A percentile compares a stretch with the other conserved stretches of the same genome.
These are phyloP conservation scores for Aspergillus flavus DNA, from an alignment of 2,329 filamentous ascomycete species.

Conservation along the genomic window DNA sequence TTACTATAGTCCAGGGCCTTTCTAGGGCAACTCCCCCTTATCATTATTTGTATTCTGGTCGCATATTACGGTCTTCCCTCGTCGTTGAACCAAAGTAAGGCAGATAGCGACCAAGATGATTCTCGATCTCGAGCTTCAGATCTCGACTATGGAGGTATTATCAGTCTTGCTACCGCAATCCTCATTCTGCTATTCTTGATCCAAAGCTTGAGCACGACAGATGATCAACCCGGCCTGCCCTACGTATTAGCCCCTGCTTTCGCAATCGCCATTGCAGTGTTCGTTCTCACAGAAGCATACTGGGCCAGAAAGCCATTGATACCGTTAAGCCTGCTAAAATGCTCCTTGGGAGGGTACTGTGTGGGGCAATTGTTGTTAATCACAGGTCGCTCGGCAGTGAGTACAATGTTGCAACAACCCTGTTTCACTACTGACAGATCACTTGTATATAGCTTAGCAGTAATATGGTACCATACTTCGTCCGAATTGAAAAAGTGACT, in stretches of 20 bases:
- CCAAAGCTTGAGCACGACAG: not conserved
- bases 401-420: not conserved
- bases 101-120: too few species aligned
- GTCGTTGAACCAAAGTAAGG: not conserved
- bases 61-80: constrained; percentile 2
- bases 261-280: not conserved
- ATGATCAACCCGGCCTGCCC: not conserved
- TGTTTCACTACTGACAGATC: not conserved
- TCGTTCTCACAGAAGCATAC: constrained; percentile 4
- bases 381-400: constrained; percentile 2
- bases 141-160: not conserved
- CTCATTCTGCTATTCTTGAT: not conserved
- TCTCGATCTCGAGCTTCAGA: not conserved
- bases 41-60: not conserved
- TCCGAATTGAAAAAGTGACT: constrained; percentile 15
- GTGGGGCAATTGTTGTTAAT: not conserved
- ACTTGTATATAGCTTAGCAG: not conserved
- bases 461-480: constrained; percentile 17
- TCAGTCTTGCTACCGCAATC: not conserved
- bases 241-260: not conserved
- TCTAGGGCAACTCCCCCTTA: constrained; percentile 4
- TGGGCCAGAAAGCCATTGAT: constrained; percentile 5
- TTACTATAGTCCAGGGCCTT: not conserved
- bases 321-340: not conserved
- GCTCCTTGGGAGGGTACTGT: not conserved